Conservation (phyloP, 495 filamentous ascomycete species). For the Lepidopterella palustris region DNA sequence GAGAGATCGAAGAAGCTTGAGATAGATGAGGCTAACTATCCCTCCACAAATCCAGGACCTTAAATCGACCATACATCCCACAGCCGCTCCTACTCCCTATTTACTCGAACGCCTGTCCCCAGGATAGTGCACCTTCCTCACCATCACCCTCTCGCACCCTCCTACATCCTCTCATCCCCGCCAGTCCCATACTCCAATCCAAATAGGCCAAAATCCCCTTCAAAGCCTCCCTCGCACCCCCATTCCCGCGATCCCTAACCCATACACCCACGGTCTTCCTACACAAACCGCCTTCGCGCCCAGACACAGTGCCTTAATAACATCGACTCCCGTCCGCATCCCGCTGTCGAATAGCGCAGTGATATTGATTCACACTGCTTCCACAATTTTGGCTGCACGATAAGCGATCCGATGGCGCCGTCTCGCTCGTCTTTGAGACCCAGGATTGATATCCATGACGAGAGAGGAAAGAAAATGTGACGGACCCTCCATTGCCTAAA, state of each 20-base stretch:
- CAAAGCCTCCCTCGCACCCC: constrained; percentile 57
- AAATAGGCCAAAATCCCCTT: constrained; percentile 60
- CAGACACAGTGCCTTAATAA: constrained; percentile 47
- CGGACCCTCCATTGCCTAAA: not conserved
- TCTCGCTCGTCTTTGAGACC: constrained; percentile 56
- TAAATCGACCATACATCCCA: too few species aligned
- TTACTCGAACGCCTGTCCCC: too few species aligned
- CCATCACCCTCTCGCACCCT: not conserved
- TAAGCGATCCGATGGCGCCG: constrained; percentile 54
- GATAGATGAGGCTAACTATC: too few species aligned
- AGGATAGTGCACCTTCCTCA: not conserved
- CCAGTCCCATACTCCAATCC: constrained; percentile 60
- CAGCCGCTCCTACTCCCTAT: too few species aligned
- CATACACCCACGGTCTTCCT: constrained; percentile 47
- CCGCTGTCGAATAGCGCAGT: constrained; percentile 47
- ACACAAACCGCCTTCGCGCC: constrained; percentile 49
- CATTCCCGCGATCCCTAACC: constrained; percentile 46
- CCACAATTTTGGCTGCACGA: constrained; percentile 44
- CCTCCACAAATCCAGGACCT: too few species aligned
- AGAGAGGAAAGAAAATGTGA: not conserved
- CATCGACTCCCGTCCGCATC: constrained; percentile 44
- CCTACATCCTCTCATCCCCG: constrained; percentile 41
- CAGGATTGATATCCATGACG: not conserved
- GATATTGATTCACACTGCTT: constrained; percentile 42
- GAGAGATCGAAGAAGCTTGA: too few species aligned